Evolutionary conservation across 1,284 basidiomycete species (phyloP).

Genomic region (Schizophyllum amplum): DNA sequence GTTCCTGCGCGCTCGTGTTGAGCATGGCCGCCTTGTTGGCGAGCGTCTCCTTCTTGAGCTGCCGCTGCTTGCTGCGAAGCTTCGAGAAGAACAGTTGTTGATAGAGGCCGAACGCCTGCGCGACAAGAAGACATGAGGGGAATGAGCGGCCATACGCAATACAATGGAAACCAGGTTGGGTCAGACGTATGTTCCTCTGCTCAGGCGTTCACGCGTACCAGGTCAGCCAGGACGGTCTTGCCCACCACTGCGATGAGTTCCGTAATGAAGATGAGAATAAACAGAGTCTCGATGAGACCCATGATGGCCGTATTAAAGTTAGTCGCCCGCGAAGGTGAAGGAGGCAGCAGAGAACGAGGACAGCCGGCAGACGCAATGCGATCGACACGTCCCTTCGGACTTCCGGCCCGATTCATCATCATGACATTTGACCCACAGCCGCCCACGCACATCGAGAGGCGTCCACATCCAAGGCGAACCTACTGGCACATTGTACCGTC

Average conservation of each 20-base stretch:
- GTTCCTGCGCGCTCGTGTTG: conserved; percentile 91
- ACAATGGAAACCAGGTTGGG: too few species aligned
- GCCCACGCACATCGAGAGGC: too few species aligned
- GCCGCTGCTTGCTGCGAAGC: conserved; percentile 46
- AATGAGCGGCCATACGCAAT: conserved; percentile 2
- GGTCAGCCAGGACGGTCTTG: conserved; percentile 69
- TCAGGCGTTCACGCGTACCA: conserved; percentile 49
- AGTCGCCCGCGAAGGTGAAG: too few species aligned
- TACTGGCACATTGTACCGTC: too few species aligned
- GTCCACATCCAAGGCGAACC: too few species aligned
- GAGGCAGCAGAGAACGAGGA: too few species aligned
- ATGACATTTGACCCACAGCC: too few species aligned
- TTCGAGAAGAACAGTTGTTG: conserved; percentile 55
- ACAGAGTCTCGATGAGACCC: conserved; percentile 76
- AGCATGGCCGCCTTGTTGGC: conserved; percentile 78
- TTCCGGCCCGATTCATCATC: too few species aligned
- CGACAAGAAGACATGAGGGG: conserved; percentile 5
- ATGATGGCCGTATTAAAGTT: conserved; percentile 25
- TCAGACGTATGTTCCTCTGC: too few species aligned
- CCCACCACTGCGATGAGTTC: conserved; percentile 86
- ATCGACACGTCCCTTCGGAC: too few species aligned
- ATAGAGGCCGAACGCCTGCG: conserved; percentile 64
- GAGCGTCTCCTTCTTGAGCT: conserved; percentile 73
- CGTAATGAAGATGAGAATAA: conserved; percentile 72
- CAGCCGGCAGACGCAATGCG: too few species aligned